Evolutionary conservation across 306 rosid species (phyloP).

Genomic region (Herpetospermum pedunculosum): DNA sequence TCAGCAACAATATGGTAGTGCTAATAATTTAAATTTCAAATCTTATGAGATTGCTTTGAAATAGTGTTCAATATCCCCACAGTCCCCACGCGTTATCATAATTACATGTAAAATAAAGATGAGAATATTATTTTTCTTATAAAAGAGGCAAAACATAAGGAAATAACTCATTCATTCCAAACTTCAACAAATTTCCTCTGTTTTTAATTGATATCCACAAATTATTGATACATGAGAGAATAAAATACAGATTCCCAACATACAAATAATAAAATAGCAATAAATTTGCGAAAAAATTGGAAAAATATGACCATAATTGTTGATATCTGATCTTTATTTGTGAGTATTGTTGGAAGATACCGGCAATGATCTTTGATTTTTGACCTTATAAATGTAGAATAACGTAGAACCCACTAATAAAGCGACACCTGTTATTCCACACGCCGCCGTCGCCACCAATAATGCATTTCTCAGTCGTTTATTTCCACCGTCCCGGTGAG

Average conservation of each 20-base stretch:
- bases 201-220: neutral
- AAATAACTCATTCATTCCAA: neutral
- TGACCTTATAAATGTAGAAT: slow-evolving; percentile 31
- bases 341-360: slow-evolving; percentile 1
- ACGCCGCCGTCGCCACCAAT: slow-evolving; percentile 50
- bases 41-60: neutral
- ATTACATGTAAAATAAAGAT: neutral
- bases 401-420: slow-evolving; percentile 45
- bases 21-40: neutral
- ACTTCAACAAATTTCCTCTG: neutral
- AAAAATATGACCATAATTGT: neutral
- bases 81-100: neutral
- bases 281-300: neutral
- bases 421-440: slow-evolving; percentile 69
- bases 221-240: neutral
- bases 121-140: slow-evolving; percentile 1
- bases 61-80: neutral
- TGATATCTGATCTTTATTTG: neutral
- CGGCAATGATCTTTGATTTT: slow-evolving; percentile 9
- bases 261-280: neutral
- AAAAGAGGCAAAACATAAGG: neutral
- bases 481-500: neutral
- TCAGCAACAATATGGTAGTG: neutral
- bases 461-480: slow-evolving; percentile 29
- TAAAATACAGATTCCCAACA: neutral